phyloP scores from a whole-genome alignment of 2,329 filamentous ascomycete species.

The Colletotrichum lindemuthianum region DNA sequence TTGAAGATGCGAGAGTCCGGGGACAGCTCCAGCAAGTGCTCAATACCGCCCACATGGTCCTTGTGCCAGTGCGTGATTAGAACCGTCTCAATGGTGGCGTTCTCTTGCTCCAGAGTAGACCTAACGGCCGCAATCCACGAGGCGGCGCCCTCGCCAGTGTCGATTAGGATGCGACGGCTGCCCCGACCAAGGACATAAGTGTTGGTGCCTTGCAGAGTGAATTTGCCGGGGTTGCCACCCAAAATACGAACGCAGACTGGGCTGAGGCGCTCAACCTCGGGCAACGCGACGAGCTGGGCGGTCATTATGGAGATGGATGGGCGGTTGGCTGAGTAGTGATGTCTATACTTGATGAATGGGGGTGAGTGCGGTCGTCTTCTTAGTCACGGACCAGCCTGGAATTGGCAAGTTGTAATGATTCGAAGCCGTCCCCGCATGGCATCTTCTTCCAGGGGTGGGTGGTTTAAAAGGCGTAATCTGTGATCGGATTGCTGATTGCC shows the following conservation, averaged over 20 bases:
- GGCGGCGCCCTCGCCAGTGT: slow-evolving; percentile 85
- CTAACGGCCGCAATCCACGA: slow-evolving; percentile 77
- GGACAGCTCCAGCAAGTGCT: slow-evolving; percentile 72
- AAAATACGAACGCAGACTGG: slow-evolving; percentile 83
- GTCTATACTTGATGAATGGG: background rate
- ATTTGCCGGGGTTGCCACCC: slow-evolving; percentile 90
- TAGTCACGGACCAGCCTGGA: slow-evolving; percentile 16
- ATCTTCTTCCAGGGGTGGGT: slow-evolving; percentile 8
- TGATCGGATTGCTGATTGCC: background rate
- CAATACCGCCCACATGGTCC: slow-evolving; percentile 84
- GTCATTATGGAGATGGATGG: slow-evolving; percentile 59
- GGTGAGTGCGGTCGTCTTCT: slow-evolving; percentile 1
- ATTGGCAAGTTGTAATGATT: background rate
- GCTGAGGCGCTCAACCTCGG: slow-evolving; percentile 81
- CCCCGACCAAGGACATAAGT: slow-evolving; percentile 92
- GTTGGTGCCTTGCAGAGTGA: slow-evolving; percentile 83
- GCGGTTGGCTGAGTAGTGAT: background rate
- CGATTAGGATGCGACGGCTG: slow-evolving; percentile 78
- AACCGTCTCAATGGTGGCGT: slow-evolving; percentile 73
- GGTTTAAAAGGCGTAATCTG: background rate
- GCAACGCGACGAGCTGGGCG: slow-evolving; percentile 70
- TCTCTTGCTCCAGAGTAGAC: slow-evolving; percentile 72
- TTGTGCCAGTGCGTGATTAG: slow-evolving; percentile 93
- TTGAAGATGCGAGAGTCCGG: slow-evolving; percentile 75
- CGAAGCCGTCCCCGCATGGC: slow-evolving; percentile 6